Conservation (phyloP, 2,329 filamentous ascomycete genomes). For the Polytolypa hystricis region DNA sequence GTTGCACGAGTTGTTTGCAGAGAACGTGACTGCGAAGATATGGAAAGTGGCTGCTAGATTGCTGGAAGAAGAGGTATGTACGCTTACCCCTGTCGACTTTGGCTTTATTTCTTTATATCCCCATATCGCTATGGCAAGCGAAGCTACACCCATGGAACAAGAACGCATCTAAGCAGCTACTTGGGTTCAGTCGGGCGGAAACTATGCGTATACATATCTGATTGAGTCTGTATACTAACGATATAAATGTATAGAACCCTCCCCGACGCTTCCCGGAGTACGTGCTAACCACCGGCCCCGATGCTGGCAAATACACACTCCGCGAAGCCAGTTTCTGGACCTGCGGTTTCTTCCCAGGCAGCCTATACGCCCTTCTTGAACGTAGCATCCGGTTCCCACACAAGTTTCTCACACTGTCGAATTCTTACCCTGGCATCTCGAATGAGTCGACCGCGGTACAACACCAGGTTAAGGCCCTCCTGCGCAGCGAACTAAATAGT, state of each 20-base stretch:
- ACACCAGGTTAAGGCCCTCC: neutral
- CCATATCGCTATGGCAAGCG: no score
- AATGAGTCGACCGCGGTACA: neutral
- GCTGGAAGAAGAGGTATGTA: slow-evolving; percentile 1
- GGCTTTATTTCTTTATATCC: neutral
- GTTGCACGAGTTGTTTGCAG: neutral
- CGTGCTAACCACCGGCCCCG: slow-evolving; percentile 6
- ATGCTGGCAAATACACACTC: slow-evolving; percentile 7
- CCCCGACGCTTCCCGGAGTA: slow-evolving; percentile 5
- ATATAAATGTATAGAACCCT: slow-evolving; percentile 8
- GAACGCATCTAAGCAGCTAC: no score
- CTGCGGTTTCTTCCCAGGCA: slow-evolving; percentile 12
- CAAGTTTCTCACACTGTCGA: neutral
- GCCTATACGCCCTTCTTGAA: slow-evolving; percentile 7
- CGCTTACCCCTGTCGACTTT: neutral
- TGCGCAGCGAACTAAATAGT: slow-evolving; percentile 12
- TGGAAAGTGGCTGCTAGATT: slow-evolving; percentile 1
- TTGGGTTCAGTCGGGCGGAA: no score
- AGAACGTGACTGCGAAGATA: slow-evolving; percentile 3
- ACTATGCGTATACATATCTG: no score
- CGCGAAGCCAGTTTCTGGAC: slow-evolving; percentile 12
- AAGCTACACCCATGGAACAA: no score
- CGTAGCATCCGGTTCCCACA: slow-evolving; percentile 5
- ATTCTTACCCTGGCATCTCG: neutral
- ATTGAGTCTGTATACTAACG: no score